Evolutionary conservation across 2,329 filamentous ascomycete genomes (phyloP).

Genomic region (Amesomyces nigricolor): DNA sequence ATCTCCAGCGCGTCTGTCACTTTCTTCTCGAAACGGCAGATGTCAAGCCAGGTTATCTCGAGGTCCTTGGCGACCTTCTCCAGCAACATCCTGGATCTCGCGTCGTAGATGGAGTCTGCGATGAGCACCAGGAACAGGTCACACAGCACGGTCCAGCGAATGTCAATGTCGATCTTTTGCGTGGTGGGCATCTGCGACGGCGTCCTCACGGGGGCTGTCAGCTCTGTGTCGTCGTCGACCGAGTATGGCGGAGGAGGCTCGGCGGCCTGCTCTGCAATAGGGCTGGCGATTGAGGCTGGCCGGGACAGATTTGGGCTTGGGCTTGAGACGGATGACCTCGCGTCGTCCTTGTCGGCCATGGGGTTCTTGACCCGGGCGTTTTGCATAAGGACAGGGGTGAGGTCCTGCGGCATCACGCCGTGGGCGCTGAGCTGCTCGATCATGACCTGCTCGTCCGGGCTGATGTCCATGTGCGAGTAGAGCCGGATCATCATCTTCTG

Average conservation of each 20-base stretch:
- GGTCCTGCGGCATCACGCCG: constrained; percentile 76
- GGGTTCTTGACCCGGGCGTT: constrained; percentile 93
- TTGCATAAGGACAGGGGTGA: constrained; percentile 81
- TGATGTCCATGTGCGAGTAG: constrained; percentile 96
- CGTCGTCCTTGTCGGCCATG: constrained; percentile 52
- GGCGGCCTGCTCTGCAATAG: constrained; percentile 42
- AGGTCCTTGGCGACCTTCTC: constrained; percentile 78
- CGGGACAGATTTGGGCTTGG: constrained; percentile 27
- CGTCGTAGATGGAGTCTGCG: constrained; percentile 89
- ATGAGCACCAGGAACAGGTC: constrained; percentile 95
- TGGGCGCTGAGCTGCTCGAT: constrained; percentile 94
- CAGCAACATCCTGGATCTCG: constrained; percentile 76
- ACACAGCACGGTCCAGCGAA: constrained; percentile 94
- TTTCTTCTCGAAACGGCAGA: constrained; percentile 93
- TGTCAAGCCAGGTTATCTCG: constrained; percentile 82
- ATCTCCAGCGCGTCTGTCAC: constrained; percentile 96
- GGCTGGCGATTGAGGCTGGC: constrained; percentile 26
- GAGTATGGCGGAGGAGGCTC: constrained; percentile 55
- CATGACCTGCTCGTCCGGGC: constrained; percentile 88
- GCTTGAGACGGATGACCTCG: constrained; percentile 21
- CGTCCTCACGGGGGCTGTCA: constrained; percentile 73
- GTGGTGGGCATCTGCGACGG: constrained; percentile 77
- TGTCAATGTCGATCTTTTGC: constrained; percentile 85
- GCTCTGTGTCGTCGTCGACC: constrained; percentile 62
- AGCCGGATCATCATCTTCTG: constrained; percentile 97